Base-by-base conservation (phyloP, 176 grass and related monocot species). In the Hordeum marinum region DNA sequence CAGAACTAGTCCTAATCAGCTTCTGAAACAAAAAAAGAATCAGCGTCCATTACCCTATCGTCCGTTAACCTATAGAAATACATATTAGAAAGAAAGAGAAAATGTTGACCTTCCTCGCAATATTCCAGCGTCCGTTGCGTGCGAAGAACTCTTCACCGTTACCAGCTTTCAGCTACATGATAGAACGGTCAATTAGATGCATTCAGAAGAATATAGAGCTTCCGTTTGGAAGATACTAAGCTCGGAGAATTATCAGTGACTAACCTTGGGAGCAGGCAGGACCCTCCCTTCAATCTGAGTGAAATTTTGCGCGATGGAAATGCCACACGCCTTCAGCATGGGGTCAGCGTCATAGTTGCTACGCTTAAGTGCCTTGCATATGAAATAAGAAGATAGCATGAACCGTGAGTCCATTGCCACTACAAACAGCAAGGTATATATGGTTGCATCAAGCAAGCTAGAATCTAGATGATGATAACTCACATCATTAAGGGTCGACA, bases 111-210 rank as follows among this genome's bases (percentile, higher is more conserved):
- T 90, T 98, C 25, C 95, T 82, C 25, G 72, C 92, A 45, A 98
- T 93, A 75, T 98, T 95, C 96, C 96, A 98, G 21, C 88, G 67
- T 11, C 96, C 96, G 78, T 87, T 93, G n/a, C 85, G 80, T 40
- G 93, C 23, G 1, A 81, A 25, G 69, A 98, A 85, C 80, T 95
- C 87, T 31, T 94, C 94, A 40, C 87, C 85, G 15, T 91, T 94
- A 21, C 85, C 81, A 9, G 87, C 73, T 87, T 82, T 98, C 32
- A 98, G 68, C 96, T 98, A 83, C 27, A 79, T 20, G 40, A 79
- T 45, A 67, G 59, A 23, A 67, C 11, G 82, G 40, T 65, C 45
- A 40, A 5, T 81, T 81, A 77, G 12, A 90, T 42, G 11, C 12
- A 77, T 85, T 58, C 32, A 11, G 18, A 39, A 62, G 7, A 52